Conservation (phyloP, 306 rosid genomes). For the Glycine tomentella region DNA sequence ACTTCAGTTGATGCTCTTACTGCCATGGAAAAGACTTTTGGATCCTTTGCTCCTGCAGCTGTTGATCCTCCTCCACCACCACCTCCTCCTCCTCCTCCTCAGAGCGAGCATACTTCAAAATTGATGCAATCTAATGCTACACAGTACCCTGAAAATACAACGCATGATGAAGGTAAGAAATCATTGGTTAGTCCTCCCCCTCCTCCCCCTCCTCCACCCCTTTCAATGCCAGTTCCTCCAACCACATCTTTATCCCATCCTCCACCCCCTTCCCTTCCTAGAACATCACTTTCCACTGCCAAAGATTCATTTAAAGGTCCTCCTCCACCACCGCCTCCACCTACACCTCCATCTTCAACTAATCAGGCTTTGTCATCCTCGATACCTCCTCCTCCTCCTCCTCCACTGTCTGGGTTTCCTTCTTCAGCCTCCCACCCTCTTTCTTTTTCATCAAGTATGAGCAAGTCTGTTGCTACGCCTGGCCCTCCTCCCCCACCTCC, state of each 20-base stretch:
- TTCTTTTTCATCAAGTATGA: too few species aligned
- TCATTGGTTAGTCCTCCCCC: slow-evolving; percentile 44
- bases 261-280: slow-evolving; percentile 40
- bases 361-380: slow-evolving; percentile 45
- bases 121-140: slow-evolving; percentile 32
- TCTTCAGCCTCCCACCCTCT: not conserved
- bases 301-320: slow-evolving; percentile 46
- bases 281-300: slow-evolving; percentile 40
- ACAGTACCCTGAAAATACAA: slow-evolving; percentile 42
- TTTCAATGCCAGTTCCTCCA: too few species aligned
- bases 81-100: slow-evolving; percentile 38
- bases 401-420: slow-evolving; percentile 45
- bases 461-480: not conserved
- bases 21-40: slow-evolving; percentile 39
- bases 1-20: slow-evolving; percentile 48
- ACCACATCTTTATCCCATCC: too few species aligned
- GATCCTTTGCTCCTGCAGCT: slow-evolving; percentile 38
- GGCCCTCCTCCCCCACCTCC: slow-evolving; percentile 77
- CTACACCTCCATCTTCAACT: slow-evolving; percentile 40
- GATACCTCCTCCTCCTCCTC: slow-evolving; percentile 56
- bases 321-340: slow-evolving; percentile 47
- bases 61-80: slow-evolving; percentile 35
- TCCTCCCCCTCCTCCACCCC: slow-evolving; percentile 18
- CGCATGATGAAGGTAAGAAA: slow-evolving; percentile 44
- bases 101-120: slow-evolving; percentile 41